Conservation (phyloP, 495 filamentous ascomycete genomes). For the Thozetella sp. region DNA sequence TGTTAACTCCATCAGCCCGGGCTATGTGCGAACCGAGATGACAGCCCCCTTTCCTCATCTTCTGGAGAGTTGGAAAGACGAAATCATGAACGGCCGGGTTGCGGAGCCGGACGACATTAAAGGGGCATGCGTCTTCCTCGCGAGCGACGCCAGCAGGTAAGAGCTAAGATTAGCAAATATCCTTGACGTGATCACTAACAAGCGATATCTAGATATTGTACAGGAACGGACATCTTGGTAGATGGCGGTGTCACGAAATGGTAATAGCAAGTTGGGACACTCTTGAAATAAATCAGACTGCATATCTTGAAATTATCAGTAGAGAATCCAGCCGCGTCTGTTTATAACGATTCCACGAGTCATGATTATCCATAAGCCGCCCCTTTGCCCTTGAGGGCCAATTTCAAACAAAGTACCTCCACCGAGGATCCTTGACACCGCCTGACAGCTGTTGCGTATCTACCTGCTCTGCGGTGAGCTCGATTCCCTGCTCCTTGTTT, state of each 20-base stretch:
- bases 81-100: constrained; percentile 15
- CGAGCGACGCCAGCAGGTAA: constrained; percentile 60
- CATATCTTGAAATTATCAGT: no score
- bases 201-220: constrained; percentile 7
- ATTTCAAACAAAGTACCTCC: background rate
- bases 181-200: constrained; percentile 30
- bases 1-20: constrained; percentile 53
- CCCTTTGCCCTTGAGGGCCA: background rate
- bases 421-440: background rate
- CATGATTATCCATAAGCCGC: no score
- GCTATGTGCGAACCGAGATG: constrained; percentile 8
- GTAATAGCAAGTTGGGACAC: constrained; percentile 3
- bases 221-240: constrained; percentile 61
- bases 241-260: constrained; percentile 43
- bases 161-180: no score
- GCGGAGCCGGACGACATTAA: constrained; percentile 9
- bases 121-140: constrained; percentile 48
- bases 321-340: no score
- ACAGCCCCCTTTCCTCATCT: constrained; percentile 8
- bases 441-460: background rate
- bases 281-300: background rate
- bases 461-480: background rate
- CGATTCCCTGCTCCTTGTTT: background rate
- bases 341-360: no score
- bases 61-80: constrained; percentile 25